These are phyloP conservation scores for Gardenia jasminoides DNA, from an alignment of 257 asterid species.

Conservation along the genomic window DNA sequence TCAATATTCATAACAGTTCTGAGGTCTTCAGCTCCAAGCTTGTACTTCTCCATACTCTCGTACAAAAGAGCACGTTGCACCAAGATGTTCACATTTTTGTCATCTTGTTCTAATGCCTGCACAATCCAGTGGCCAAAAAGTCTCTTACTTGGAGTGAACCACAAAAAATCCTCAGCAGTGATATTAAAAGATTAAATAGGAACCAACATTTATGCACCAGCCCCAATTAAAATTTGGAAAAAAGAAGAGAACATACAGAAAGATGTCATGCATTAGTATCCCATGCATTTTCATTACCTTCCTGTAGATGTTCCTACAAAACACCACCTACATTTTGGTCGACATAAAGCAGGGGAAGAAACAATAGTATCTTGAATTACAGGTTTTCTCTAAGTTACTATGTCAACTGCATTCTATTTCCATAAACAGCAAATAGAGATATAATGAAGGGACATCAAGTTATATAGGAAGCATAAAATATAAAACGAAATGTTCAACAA, in stretches of 20 bases:
- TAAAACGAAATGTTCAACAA: not conserved
- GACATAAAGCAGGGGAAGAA: not conserved
- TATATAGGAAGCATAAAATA: not conserved
- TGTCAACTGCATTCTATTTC: not conserved
- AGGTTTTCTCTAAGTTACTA: not conserved
- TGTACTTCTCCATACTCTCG: constrained; percentile 97
- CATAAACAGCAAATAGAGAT: not conserved
- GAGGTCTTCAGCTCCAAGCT: constrained; percentile 96
- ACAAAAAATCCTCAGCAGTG: not conserved
- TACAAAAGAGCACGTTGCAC: constrained; percentile 96
- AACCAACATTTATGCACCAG: not conserved
- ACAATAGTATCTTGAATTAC: not conserved
- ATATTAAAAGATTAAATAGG: not conserved
- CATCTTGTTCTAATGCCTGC: constrained; percentile 74
- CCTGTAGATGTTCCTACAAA: not conserved
- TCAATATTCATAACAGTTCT: constrained; percentile 92
- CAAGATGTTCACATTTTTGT: constrained; percentile 52
- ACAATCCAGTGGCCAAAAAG: constrained; percentile 24
- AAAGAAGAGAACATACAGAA: not conserved
- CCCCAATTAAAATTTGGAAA: not conserved
- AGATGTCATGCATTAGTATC: not conserved
- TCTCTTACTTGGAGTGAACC: constrained; percentile 7
- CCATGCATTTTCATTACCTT: not conserved
- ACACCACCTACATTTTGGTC: not conserved
- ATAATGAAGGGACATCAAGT: not conserved